phyloP scores from a whole-genome alignment of 805 yeast species.

The Metschnikowia gelsemii region DNA sequence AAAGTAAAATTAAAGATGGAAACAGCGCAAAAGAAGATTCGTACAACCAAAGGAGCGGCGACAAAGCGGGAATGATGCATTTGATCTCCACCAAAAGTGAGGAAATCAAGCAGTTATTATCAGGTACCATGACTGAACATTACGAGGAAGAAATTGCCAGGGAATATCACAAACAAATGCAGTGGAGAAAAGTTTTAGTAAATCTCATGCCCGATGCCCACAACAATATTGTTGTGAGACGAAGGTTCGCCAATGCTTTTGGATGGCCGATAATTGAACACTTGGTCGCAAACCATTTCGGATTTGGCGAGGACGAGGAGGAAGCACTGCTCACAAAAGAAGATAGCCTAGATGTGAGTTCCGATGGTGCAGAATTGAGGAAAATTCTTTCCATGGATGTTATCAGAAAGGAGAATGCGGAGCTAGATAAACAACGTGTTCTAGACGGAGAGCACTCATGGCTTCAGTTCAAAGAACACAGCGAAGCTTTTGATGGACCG shows the following conservation, averaged over 20 bases:
- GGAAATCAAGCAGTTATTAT: constrained; percentile 17
- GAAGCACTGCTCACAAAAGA: constrained; percentile 7
- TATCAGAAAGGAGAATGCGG: constrained; percentile 36
- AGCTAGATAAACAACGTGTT: constrained; percentile 30
- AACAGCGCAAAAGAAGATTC: neutral
- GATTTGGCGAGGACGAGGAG: constrained; percentile 16
- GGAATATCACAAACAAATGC: constrained; percentile 77
- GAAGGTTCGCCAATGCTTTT: constrained; percentile 45
- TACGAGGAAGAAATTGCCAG: constrained; percentile 82
- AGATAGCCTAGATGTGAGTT: constrained; percentile 16
- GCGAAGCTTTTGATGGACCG: constrained; percentile 58
- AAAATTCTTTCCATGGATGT: constrained; percentile 34
- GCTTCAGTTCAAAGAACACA: constrained; percentile 47
- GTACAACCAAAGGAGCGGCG: neutral
- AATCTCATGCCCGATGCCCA: constrained; percentile 47
- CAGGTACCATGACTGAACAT: constrained; percentile 35
- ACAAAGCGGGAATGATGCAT: constrained; percentile 17
- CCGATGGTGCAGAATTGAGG: constrained; percentile 19
- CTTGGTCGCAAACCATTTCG: constrained; percentile 66
- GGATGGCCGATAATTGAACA: constrained; percentile 68
- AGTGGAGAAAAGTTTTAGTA: constrained; percentile 91
- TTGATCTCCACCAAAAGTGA: constrained; percentile 19
- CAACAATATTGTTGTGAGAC: constrained; percentile 43
- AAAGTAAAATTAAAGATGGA: neutral
- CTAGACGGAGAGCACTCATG: constrained; percentile 42